These are phyloP conservation scores for Sungouiella thailandica DNA, from an alignment of 805 yeast species.

Conservation along the genomic window DNA sequence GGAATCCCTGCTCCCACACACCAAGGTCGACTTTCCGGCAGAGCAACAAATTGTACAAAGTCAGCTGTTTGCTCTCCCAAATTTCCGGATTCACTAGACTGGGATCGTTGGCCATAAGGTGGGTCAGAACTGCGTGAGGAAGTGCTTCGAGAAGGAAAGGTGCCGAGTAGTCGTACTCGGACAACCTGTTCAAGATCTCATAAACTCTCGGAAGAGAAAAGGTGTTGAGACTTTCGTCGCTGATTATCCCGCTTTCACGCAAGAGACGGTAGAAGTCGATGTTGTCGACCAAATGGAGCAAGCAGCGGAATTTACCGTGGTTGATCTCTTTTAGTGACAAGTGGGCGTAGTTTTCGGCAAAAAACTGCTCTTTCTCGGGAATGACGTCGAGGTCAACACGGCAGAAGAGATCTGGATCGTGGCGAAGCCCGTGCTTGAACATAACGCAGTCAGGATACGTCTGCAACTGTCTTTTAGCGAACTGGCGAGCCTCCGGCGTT, in stretches of 20 bases:
- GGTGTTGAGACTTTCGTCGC: not conserved
- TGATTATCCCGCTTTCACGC: not conserved
- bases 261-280: conserved; percentile 5
- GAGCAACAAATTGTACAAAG: conserved; percentile 4
- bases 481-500: not conserved
- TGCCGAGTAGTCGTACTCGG: conserved; percentile 2
- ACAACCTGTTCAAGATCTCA: conserved; percentile 1
- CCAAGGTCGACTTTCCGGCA: conserved; percentile 6
- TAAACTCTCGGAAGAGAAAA: conserved; percentile 2
- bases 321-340: conserved; percentile 1
- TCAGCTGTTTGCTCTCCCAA: conserved; percentile 2
- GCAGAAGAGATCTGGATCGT: not conserved
- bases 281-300: conserved; percentile 2
- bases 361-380: conserved; percentile 3
- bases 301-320: not conserved
- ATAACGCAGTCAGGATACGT: not conserved
- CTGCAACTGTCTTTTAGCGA: not conserved
- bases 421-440: not conserved
- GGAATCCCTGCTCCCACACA: conserved; percentile 3
- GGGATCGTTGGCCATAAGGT: conserved; percentile 2
- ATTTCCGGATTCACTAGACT: not conserved
- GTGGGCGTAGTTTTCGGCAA: conserved; percentile 1
- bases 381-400: conserved; percentile 1
- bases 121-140: conserved; percentile 1
- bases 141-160: conserved; percentile 4